Conservation (phyloP, 208 protist genomes). For the Leishmania martiniquensis region DNA sequence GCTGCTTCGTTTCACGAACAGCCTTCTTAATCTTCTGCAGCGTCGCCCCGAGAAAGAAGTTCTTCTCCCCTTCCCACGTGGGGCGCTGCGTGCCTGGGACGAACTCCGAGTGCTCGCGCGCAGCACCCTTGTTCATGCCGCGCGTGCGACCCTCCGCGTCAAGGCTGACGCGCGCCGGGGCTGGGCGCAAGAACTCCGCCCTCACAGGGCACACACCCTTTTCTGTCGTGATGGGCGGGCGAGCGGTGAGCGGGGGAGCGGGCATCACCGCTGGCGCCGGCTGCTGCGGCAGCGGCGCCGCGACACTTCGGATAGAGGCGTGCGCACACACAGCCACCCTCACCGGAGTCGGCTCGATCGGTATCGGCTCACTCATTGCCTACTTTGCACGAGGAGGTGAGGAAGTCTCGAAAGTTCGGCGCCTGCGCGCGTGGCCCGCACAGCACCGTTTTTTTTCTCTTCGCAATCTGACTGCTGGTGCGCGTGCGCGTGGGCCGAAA, state of each 20-base stretch:
- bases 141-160: conserved; percentile 66
- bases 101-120: conserved; percentile 47
- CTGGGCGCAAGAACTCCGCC: conserved; percentile 57
- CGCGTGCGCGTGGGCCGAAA: no score
- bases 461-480: neutral
- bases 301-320: neutral
- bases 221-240: neutral
- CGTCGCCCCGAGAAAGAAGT: conserved; percentile 70
- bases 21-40: conserved; percentile 64
- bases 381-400: neutral
- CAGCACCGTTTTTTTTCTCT: neutral
- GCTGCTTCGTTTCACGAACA: conserved; percentile 41
- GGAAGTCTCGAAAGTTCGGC: neutral
- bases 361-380: neutral
- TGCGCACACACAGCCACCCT: neutral
- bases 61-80: conserved; percentile 68
- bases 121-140: conserved; percentile 84
- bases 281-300: neutral
- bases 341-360: neutral
- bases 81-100: conserved; percentile 66
- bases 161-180: conserved; percentile 57
- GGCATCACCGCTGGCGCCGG: neutral
- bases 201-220: conserved; percentile 76
- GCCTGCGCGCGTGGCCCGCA: neutral
- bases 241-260: neutral